Evolutionary conservation across 148 eudicot genomes (phyloP).

Genomic region (Silene conica): DNA sequence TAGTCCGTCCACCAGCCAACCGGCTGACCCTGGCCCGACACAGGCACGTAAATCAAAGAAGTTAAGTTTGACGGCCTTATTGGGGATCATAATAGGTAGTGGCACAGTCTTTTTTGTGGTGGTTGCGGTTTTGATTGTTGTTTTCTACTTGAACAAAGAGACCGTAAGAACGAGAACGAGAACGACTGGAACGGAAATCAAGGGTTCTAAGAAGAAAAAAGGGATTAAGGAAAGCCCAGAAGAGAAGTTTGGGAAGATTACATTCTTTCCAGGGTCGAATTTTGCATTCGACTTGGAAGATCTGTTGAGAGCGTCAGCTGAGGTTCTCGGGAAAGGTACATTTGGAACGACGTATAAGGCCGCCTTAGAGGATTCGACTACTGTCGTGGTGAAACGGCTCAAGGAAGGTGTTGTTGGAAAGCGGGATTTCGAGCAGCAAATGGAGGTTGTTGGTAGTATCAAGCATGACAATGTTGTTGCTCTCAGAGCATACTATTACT

Average conservation of each 20-base stretch:
- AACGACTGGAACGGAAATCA: slow-evolving; percentile 11
- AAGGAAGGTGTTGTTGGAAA: slow-evolving; percentile 54
- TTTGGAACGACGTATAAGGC: slow-evolving; percentile 78
- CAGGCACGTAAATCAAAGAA: slow-evolving; percentile 27
- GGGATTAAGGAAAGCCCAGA: slow-evolving; percentile 28
- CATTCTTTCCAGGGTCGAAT: slow-evolving; percentile 55
- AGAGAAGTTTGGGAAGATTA: slow-evolving; percentile 37
- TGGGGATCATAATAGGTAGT: slow-evolving; percentile 53
- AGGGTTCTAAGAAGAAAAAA: slow-evolving; percentile 28
- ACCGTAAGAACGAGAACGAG: too few relatives aligned
- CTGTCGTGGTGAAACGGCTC: slow-evolving; percentile 67
- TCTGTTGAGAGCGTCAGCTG: slow-evolving; percentile 76
- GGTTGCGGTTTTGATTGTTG: slow-evolving; percentile 37
- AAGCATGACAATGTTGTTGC: slow-evolving; percentile 74
- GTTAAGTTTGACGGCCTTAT: slow-evolving; percentile 41
- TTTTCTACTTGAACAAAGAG: slow-evolving; percentile 35
- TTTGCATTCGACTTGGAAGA: slow-evolving; percentile 73
- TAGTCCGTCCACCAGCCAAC: slow-evolving; percentile 25
- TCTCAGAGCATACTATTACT: slow-evolving; percentile 72
- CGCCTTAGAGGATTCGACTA: slow-evolving; percentile 57
- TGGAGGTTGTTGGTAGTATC: slow-evolving; percentile 66
- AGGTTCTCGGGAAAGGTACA: slow-evolving; percentile 78
- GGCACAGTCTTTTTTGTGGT: slow-evolving; percentile 35
- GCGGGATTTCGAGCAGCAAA: slow-evolving; percentile 72
- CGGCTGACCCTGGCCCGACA: neutral